Evolutionary conservation across 805 yeast species (phyloP).

Genomic region (Kazachstania viticola): DNA sequence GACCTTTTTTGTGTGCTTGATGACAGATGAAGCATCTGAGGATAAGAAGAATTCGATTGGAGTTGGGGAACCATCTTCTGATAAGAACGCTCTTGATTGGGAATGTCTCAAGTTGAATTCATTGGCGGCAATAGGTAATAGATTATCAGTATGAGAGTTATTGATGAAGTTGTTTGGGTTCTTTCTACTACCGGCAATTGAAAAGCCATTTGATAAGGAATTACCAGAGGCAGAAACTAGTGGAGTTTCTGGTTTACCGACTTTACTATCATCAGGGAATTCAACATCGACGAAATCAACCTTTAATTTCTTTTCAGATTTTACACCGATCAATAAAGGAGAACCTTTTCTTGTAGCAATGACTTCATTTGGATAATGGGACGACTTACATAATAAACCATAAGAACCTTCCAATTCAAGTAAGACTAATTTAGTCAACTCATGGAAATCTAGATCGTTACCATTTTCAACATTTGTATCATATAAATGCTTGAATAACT

Average conservation of each 20-base stretch:
- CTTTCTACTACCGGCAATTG: slow-evolving; percentile 3
- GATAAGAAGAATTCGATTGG: slow-evolving; percentile 94
- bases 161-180: slow-evolving; percentile 5
- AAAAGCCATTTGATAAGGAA: slow-evolving; percentile 1
- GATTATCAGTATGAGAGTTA: slow-evolving; percentile 8
- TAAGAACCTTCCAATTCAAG: slow-evolving; percentile 95
- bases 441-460: slow-evolving; percentile 73
- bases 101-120: slow-evolving; percentile 60
- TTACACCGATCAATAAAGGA: slow-evolving; percentile 93
- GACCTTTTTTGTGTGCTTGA: slow-evolving; percentile 95
- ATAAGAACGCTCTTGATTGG: slow-evolving; percentile 91
- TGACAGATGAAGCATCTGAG: slow-evolving; percentile 93
- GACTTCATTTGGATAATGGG: slow-evolving; percentile 89
- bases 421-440: slow-evolving; percentile 83
- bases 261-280: slow-evolving; percentile 58
- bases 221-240: slow-evolving; percentile 14
- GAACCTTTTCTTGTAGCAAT: slow-evolving; percentile 98
- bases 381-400: slow-evolving; percentile 85
- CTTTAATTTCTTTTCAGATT: slow-evolving; percentile 87
- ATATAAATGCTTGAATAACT: slow-evolving; percentile 81
- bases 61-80: slow-evolving; percentile 85
- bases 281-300: slow-evolving; percentile 98
- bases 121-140: slow-evolving; percentile 47
- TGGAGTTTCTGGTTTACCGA: slow-evolving; percentile 26
- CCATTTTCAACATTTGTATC: slow-evolving; percentile 66